Evolutionary conservation across 2,329 filamentous ascomycete genomes (phyloP).

Genomic region (Colletotrichum sp.): DNA sequence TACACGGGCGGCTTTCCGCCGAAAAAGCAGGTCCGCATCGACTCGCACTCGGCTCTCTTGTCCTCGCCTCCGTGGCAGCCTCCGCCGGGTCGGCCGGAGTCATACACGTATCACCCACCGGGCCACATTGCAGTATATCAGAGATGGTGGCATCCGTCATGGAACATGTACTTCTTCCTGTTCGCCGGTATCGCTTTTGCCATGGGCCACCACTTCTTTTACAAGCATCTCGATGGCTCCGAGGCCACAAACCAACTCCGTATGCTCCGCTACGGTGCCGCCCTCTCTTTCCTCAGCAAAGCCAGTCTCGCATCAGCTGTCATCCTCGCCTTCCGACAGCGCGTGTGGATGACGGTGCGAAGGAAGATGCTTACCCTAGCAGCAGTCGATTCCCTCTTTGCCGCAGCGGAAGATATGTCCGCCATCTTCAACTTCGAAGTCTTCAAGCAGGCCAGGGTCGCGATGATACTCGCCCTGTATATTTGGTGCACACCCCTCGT

Average conservation of each 20-base stretch:
- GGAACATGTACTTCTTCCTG: conserved; percentile 38
- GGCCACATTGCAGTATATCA: not conserved
- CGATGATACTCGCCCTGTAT: conserved; percentile 35
- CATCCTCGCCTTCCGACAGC: conserved; percentile 27
- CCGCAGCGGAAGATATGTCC: conserved; percentile 33
- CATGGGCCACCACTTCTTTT: conserved; percentile 39
- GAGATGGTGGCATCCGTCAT: conserved; percentile 38
- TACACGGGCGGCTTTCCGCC: not conserved
- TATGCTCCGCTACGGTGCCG: conserved; percentile 38
- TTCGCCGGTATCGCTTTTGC: conserved; percentile 34
- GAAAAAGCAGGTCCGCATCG: conserved; percentile 3
- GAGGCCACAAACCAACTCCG: conserved; percentile 33
- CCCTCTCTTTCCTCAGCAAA: conserved; percentile 39
- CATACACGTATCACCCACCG: conserved; percentile 10
- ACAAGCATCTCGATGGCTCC: conserved; percentile 31
- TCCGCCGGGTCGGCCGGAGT: not conserved
- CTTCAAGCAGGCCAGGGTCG: conserved; percentile 33
- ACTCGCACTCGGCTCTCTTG: conserved; percentile 12
- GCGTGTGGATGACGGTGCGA: conserved; percentile 26
- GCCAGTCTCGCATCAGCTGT: conserved; percentile 36
- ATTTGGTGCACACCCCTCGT: conserved; percentile 42
- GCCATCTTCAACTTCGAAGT: conserved; percentile 33
- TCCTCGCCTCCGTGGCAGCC: conserved; percentile 1
- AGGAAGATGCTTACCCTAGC: conserved; percentile 22
- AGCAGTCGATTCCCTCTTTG: conserved; percentile 33